Base-by-base conservation (phyloP, 2,329 filamentous ascomycete species). In the Neonectria faginata region DNA sequence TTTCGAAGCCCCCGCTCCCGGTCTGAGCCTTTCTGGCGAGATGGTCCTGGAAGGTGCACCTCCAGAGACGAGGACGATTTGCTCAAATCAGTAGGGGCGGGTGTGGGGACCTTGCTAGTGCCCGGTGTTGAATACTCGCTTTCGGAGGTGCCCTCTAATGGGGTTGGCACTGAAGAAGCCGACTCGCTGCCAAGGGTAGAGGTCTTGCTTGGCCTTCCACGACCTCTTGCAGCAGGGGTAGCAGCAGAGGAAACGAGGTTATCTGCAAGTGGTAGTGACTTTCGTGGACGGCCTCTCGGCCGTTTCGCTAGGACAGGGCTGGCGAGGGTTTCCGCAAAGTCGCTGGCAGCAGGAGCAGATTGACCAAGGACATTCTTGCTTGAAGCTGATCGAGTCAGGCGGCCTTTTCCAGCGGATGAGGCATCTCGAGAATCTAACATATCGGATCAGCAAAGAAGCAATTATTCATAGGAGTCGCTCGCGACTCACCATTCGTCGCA, bases 81-180 rank as follows among this genome's bases (percentile, higher is more conserved):
- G 10, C 31, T 55, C 29, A 62, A 31, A 18, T 75, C 74, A 27
- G 66, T 52, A n/a, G 71, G 72, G 36, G 70, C 64, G 2, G 79
- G 79, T 8, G 79, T 80, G 6, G 77, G 75, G 6, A 79, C 56
- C 52, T 77, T 77, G 69, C 79, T 81, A 2, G 79, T 80, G 5
- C 74, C 78, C 16, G 78, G 76, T 3, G 79, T 81, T 7, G 77
- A 79, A 48, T 74, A 74, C 9, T 72, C 76, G 33, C 72, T 76
- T 25, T 76, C 78, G 1, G 78, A 76, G 11, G 75, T 74, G 3
- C 56, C 67, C 9, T 75, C 75, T 3, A 68, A 44, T 20, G 78
- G 72, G 4, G 78, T 78, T 44, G 72, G 74, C 0, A 67, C 72
- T 5, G 78, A 78, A 16, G 78, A 80, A 7, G 70, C 70, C 7